These are phyloP conservation scores for Epichloe bromicola DNA, from an alignment of 2,329 filamentous ascomycete genomes.

Conservation along the genomic window DNA sequence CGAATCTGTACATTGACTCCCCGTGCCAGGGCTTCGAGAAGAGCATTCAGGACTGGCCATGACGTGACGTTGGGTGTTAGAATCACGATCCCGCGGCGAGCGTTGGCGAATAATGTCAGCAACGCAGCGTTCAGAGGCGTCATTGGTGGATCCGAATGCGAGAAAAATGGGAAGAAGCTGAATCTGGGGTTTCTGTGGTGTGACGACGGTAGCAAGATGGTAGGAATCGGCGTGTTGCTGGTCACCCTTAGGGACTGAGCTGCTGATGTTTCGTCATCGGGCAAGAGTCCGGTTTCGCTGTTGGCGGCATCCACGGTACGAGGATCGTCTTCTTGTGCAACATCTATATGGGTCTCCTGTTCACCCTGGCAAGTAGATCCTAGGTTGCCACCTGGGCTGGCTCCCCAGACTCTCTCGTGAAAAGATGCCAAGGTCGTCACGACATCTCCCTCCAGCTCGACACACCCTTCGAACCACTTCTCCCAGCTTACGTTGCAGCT, in stretches of 20 bases:
- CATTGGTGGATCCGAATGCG: conserved; percentile 34
- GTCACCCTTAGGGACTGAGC: conserved; percentile 17
- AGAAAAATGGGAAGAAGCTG: conserved; percentile 42
- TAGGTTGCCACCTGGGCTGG: conserved; percentile 8
- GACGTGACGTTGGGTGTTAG: conserved; percentile 71
- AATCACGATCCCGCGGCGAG: conserved; percentile 48
- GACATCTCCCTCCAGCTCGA: conserved; percentile 51
- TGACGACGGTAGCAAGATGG: conserved; percentile 59
- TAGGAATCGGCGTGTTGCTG: conserved; percentile 25
- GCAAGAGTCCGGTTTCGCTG: conserved; percentile 6
- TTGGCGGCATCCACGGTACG: conserved; percentile 1
- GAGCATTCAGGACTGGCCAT: conserved; percentile 44
- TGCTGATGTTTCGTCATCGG: conserved; percentile 12
- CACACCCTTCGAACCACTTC: conserved; percentile 70
- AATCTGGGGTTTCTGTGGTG: conserved; percentile 59
- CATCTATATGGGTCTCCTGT: not conserved
- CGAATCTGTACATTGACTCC: conserved; percentile 57
- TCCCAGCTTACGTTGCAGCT: conserved; percentile 84
- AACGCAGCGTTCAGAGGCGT: conserved; percentile 58
- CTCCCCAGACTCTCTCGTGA: conserved; percentile 55
- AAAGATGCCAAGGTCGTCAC: conserved; percentile 52
- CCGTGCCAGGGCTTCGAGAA: conserved; percentile 47
- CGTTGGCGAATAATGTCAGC: conserved; percentile 45
- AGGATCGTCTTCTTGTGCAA: not conserved
- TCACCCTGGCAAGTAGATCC: not conserved